A percentile compares a stretch with the other conserved stretches of the same genome.
Conservation (phyloP, 495 filamentous ascomycete genomes). For the Chaetomidium leptoderma region DNA sequence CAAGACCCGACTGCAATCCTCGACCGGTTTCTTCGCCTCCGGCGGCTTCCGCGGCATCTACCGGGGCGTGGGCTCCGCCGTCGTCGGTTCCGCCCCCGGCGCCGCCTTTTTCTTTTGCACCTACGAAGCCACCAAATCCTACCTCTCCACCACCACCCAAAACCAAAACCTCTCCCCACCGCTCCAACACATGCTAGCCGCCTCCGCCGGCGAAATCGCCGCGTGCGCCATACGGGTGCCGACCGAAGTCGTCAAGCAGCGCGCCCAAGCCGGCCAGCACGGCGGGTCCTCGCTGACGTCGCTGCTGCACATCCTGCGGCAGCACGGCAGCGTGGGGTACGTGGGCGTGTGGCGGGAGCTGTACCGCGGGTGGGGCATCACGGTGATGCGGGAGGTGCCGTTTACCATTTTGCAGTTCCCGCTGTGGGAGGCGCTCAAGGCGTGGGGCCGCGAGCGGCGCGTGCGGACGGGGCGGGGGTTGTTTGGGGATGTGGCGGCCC, state of each 20-base stretch:
- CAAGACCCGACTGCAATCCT: constrained; percentile 90
- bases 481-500: constrained; percentile 24
- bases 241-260: constrained; percentile 95
- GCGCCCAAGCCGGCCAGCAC: constrained; percentile 80
- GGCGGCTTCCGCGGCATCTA: constrained; percentile 73
- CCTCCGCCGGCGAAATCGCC: constrained; percentile 81
- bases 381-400: constrained; percentile 91
- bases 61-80: constrained; percentile 61
- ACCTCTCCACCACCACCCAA: constrained; percentile 32
- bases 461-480: constrained; percentile 48
- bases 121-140: constrained; percentile 76
- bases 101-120: constrained; percentile 98
- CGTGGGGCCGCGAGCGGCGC: constrained; percentile 38
- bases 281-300: constrained; percentile 55
- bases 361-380: constrained; percentile 86
- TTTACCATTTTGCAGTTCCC: constrained; percentile 97
- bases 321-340: constrained; percentile 41
- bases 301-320: constrained; percentile 63
- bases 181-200: constrained; percentile 72
- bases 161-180: background rate
- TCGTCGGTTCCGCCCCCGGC: constrained; percentile 93
- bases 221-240: constrained; percentile 91
- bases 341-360: constrained; percentile 70
- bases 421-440: constrained; percentile 91
- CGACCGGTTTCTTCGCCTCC: constrained; percentile 67